Evolutionary conservation across 2,329 filamentous ascomycete genomes (phyloP).

Genomic region (Aspergillus ibericus): DNA sequence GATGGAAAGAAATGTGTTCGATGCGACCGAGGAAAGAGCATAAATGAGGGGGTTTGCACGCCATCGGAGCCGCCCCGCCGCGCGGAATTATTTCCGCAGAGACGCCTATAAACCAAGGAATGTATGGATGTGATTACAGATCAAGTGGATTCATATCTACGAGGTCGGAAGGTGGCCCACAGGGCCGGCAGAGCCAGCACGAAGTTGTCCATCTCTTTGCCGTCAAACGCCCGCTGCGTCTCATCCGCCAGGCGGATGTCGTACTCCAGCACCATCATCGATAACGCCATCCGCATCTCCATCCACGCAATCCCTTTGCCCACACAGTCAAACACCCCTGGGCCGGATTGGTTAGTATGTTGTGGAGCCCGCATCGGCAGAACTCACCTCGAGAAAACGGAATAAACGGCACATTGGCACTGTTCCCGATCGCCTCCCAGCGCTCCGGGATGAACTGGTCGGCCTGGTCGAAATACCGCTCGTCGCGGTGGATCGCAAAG

Average conservation of each 20-base stretch:
- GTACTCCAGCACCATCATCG: background rate
- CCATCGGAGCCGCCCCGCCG: background rate
- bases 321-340: background rate
- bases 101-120: too few relatives aligned
- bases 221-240: background rate
- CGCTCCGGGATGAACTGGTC: slow-evolving; percentile 9
- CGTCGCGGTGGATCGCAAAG: slow-evolving; percentile 9
- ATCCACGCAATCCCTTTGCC: background rate
- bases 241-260: background rate
- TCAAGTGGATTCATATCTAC: background rate
- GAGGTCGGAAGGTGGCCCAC: background rate
- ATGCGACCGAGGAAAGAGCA: background rate
- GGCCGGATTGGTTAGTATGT: background rate
- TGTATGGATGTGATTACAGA: background rate
- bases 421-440: background rate
- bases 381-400: background rate
- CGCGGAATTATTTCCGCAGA: background rate
- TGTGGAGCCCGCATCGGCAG: too few relatives aligned
- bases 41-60: background rate
- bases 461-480: background rate
- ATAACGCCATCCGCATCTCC: background rate
- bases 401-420: background rate
- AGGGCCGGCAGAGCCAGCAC: background rate
- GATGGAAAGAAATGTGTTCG: background rate
- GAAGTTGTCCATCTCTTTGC: background rate